These are phyloP conservation scores for Posidonia australis DNA, from an alignment of 106 monocot species.

Conservation along the genomic window DNA sequence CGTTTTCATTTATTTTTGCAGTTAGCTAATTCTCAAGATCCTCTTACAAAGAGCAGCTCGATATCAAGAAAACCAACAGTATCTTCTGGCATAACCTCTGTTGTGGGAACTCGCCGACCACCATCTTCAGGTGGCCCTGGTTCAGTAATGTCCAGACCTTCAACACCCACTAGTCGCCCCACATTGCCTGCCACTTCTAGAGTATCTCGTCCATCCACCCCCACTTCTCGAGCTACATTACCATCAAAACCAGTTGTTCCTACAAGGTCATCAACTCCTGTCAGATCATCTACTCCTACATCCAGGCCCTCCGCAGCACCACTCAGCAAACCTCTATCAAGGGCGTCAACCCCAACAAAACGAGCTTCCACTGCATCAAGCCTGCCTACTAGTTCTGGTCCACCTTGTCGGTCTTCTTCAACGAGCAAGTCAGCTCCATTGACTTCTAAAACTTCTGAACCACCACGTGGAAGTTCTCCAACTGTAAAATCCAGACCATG, in stretches of 20 bases:
- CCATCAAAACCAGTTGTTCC: conserved; percentile 32
- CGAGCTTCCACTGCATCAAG: conserved; percentile 41
- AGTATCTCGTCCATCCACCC: conserved; percentile 45
- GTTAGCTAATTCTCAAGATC: conserved; percentile 50
- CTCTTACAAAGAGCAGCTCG: conserved; percentile 19
- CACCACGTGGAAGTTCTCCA: conserved; percentile 47
- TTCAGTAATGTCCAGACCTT: conserved; percentile 32
- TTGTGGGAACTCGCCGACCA: conserved; percentile 26
- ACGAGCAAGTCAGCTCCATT: conserved; percentile 20
- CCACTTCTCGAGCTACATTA: conserved; percentile 44
- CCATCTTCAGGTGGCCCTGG: conserved; percentile 43
- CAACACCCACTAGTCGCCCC: conserved; percentile 44
- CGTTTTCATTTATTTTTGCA: conserved; percentile 14
- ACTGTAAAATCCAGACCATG: conserved; percentile 55
- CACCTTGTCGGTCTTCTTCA: conserved; percentile 33
- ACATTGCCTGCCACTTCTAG: conserved; percentile 24
- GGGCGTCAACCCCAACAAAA: conserved; percentile 44
- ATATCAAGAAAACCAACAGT: conserved; percentile 23
- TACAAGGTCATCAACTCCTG: conserved; percentile 43
- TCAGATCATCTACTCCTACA: conserved; percentile 47
- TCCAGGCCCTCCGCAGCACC: conserved; percentile 31
- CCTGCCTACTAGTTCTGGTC: conserved; percentile 14
- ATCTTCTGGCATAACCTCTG: conserved; percentile 27
- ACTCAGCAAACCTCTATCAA: conserved; percentile 24
- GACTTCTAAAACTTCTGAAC: conserved; percentile 13